Base-by-base conservation (phyloP, 1,284 basidiomycete genomes). In the Leccinum pallidistipes region DNA sequence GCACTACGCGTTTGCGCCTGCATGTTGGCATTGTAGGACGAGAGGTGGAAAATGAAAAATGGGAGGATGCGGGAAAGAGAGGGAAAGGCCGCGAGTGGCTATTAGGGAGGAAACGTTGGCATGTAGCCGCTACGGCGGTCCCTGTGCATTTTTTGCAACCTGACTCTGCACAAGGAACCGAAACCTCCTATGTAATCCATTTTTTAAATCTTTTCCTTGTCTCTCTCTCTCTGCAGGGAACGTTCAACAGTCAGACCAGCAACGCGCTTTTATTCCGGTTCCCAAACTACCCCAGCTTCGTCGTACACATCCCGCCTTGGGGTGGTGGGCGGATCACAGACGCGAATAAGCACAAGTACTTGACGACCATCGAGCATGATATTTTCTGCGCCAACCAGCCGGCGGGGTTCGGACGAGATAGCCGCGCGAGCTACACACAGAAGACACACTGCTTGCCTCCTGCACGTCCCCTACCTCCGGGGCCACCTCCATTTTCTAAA, bases 1-100 rank as follows among this genome's bases (percentile, higher is more conserved):
- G 88, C 70, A 94, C 84, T 69, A 95, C 93, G 79, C 91, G 88
- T 78, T 95, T 95, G 78, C 93, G 88, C 70, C 94, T 89, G 79
- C 92, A 92, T 73, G 92, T 91, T 68, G 93, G 92, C 93, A 95
- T 95, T 67, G 75, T 76, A 67, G 62, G 62, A 64, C 63, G 63
- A 59, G 65, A 56, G 60, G 60, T 57, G 58, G 62, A 61, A 60
- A 63, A 67, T 71, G 66, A 62, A 67, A 67, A 68, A 64, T 66
- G 68, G 66, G 66, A 66, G 64, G 62, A 68, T 65, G 72, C 75
- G 73, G 69, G 74, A 74, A 74, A 74, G 68, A 64, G 70, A 77
- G 64, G 71, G 71, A 72, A 70, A 54, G 73, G 75, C 71, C 72
- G 75, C 69, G 74, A 64, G 72, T 77, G 74, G 75, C 74, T 72